Evolutionary conservation across 108 stramenopile species (phyloP).

Genomic region (Pseudonitzschia multiseries): DNA sequence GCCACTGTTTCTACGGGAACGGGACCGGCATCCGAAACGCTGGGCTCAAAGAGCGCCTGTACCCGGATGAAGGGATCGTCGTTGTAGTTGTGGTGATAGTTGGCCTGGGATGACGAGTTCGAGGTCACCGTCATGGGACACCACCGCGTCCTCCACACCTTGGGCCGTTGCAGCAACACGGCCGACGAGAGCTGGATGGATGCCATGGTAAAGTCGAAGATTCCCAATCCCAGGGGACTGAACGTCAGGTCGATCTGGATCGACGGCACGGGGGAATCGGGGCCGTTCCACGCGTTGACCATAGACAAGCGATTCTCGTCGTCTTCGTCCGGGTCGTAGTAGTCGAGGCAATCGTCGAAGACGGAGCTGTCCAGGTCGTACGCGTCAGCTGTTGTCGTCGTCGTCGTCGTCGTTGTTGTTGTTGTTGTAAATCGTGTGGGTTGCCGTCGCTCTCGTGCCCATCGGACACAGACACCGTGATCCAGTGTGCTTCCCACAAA

Average conservation of each 20-base stretch:
- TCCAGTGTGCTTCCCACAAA: conserved; percentile 31
- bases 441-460: conserved; percentile 37
- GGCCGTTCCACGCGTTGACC: conserved; percentile 78
- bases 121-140: conserved; percentile 22
- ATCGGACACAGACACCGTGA: conserved; percentile 66
- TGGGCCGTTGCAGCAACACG: conserved; percentile 54
- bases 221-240: conserved; percentile 53
- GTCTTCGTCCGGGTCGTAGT: not conserved
- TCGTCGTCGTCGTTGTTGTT: no score
- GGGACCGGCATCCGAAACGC: not conserved
- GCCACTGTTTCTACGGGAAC: not conserved
- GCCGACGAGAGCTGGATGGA: conserved; percentile 52
- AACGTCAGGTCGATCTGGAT: conserved; percentile 60
- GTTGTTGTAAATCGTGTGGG: not conserved
- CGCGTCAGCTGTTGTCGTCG: no score
- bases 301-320: conserved; percentile 54
- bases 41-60: conserved; percentile 14
- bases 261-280: conserved; percentile 73
- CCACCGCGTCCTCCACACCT: conserved; percentile 60
- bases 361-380: not conserved
- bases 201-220: conserved; percentile 73
- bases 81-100: not conserved
- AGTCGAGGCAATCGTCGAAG: not conserved
- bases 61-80: conserved; percentile 14
- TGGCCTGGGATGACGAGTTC: not conserved